Evolutionary conservation across 139 green algal genomes (phyloP), one percentile per base, ranked within the genome.

Genomic region (Closterium sp.): DNA sequence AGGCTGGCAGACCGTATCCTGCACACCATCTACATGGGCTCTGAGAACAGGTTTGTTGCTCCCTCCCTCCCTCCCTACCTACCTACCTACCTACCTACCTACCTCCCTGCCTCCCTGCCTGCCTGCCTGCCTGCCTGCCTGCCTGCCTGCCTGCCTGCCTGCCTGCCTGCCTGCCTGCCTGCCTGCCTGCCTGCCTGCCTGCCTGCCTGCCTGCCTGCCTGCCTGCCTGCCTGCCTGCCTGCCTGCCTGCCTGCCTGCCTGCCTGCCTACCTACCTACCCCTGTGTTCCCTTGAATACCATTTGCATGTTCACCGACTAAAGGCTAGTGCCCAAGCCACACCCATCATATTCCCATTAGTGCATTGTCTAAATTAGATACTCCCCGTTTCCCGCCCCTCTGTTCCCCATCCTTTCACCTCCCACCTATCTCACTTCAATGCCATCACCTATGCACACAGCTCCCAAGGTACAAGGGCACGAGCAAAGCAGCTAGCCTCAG

Each of bases 21-120:
- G 29, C 95, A 92, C 24, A 99, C 97, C 10, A 95, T 98, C 0
- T 99, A 99, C 96, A 98, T 99, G 97, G 97, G 97, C 31, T 99
- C 97, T 3, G 96, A 97, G 19, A 99, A 99, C 28, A 31, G 9
- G 85, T n/a, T 86, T 86, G 79, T 86, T 9, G 79, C 7, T 86
- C 9, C 27, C 13, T 13, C 19, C 19, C 7, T 86, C 9, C 27
- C 13, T 13, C 19, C 19, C 27, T 28, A 29, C 73, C 27, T n/a
- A 29, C 73, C 27, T n/a, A 29, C 73, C 27, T n/a, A 29, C 73
- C 27, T n/a, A 29, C 73, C 27, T 28, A 30, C 79, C 27, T 28
- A 17, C 79, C 27, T 28, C 0, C 38, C 38, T 13, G 9, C 9
- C 34, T 42, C 19, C 19, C 27, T 28, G 9, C 73, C 27, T n/a